Percentiles rank a stretch among this genome's conserved stretches.
phyloP scores from a whole-genome alignment of 805 yeast genomes.

The Nakazawaea molendinolei region DNA sequence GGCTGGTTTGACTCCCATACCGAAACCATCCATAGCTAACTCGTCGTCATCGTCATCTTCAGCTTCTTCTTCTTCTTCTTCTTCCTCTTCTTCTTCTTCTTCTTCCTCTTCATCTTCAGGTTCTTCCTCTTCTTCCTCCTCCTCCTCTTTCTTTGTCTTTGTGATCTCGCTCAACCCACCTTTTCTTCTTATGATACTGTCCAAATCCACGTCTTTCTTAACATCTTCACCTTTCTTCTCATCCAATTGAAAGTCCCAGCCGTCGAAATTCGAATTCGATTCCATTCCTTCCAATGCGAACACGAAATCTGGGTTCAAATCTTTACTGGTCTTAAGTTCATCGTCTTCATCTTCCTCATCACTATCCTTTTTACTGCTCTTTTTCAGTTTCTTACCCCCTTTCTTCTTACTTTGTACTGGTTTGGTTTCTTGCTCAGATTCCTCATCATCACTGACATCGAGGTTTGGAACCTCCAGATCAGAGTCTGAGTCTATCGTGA shows the following conservation, averaged over 20 bases:
- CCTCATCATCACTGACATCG: constrained; percentile 42
- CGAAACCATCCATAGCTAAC: constrained; percentile 35
- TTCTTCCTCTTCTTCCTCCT: constrained; percentile 29
- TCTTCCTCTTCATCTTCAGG: constrained; percentile 26
- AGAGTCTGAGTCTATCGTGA: constrained; percentile 50
- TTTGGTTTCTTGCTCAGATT: constrained; percentile 14
- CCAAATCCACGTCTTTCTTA: constrained; percentile 73
- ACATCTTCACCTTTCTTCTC: constrained; percentile 18
- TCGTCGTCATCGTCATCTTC: constrained; percentile 28
- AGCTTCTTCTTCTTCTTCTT: constrained; percentile 22
- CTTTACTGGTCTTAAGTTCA: constrained; percentile 38
- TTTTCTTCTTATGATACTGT: constrained; percentile 77
- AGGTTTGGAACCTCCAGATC: constrained; percentile 37
- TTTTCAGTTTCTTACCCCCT: constrained; percentile 19
- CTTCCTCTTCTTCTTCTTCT: constrained; percentile 29
- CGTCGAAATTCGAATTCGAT: constrained; percentile 43
- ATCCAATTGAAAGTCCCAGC: constrained; percentile 78
- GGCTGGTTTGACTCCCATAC: constrained; percentile 26
- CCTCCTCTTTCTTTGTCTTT: constrained; percentile 33
- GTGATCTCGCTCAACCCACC: constrained; percentile 65
- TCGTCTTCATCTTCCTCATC: constrained; percentile 21
- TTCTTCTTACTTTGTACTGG: constrained; percentile 12
- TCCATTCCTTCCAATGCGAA: constrained; percentile 62
- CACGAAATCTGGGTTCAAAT: constrained; percentile 65
- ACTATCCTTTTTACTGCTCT: constrained; percentile 19